Base-by-base conservation (phyloP, 169 alveolate genomes). In the Ichthyophthirius multifiliis region DNA sequence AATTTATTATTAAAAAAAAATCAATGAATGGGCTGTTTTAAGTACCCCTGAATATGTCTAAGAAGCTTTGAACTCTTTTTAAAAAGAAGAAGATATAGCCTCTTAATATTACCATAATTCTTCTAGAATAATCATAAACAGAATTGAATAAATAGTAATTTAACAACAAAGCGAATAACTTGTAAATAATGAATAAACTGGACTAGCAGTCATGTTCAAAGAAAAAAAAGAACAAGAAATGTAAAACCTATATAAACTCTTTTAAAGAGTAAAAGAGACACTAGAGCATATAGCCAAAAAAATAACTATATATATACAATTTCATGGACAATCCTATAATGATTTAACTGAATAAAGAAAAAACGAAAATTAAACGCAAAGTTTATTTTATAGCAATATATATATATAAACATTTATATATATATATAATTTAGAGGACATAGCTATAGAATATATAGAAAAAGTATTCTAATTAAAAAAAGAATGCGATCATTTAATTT, bases 401-500 rank as follows among this genome's bases (percentile, higher is more conserved):
- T 27, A 0, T 27, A 4, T 55, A 20, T 55, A 41, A 7, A 9
- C 46, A 15, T 55, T 18, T 45, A 7, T 45, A 5, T 6, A 4
- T 12, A n/a, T 6, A 4, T 6, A 45, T 5, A 12, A 27, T 10
- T 10, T 10, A 55, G 71, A 67, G 46, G 77, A 67, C 5, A 67
- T 67, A 37, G 48, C 77, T 18, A 44, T 37, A 2, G 77, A 67
- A n/a, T 67, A 37, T 15, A 44, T 67, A 0, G 4, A 35, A 37
- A 67, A 67, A 4, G 55, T 67, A 0, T 64, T 90, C 1, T 81
- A 75, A 16, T 48, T 87, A 39, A 91, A 88, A 87, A 81, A 83
- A 77, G 92, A 91, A 83, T 87, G 89, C 88, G 93, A 91, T 41
- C 83, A 81, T 23, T 75, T 91, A 63, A 89, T 91, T 0, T 73